Percentiles rank a stretch among this genome's conserved stretches.
These are phyloP conservation scores for Fraxinus baroniana DNA, from an alignment of 305 asterid species.

Conservation along the genomic window DNA sequence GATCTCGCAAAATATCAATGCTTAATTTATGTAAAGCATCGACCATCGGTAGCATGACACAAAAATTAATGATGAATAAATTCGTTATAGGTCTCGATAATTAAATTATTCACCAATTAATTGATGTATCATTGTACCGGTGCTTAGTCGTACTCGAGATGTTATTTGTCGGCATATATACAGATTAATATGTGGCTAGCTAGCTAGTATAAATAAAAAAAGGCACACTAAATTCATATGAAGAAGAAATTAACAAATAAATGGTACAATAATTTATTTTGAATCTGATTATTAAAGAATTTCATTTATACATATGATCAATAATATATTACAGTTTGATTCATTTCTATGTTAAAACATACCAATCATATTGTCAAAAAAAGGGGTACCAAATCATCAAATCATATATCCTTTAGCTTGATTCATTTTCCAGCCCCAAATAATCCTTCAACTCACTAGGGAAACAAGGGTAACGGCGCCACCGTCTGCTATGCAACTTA, in stretches of 20 bases:
- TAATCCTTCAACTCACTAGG: constrained; percentile 53
- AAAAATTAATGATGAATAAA: not conserved
- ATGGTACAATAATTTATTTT: not conserved
- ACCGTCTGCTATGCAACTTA: constrained; percentile 61
- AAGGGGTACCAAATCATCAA: too few species aligned
- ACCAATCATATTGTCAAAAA: not conserved
- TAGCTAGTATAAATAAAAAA: too few species aligned
- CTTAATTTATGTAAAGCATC: too few species aligned
- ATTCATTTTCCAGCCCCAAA: constrained; percentile 46
- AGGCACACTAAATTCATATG: not conserved
- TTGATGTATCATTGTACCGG: too few species aligned
- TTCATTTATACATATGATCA: not conserved
- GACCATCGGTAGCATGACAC: not conserved
- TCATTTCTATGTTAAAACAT: not conserved
- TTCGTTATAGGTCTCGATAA: too few species aligned
- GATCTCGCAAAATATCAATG: too few species aligned
- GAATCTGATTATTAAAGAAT: too few species aligned
- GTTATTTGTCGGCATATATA: too few species aligned
- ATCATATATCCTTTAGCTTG: constrained; percentile 9
- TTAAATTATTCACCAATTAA: too few species aligned
- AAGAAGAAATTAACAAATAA: not conserved
- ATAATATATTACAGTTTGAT: not conserved
- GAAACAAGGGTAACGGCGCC: constrained; percentile 78
- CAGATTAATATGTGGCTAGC: too few species aligned
- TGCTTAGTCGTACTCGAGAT: too few species aligned